phyloP scores from a whole-genome alignment of 495 filamentous ascomycete species.

The Hypoxylon rickii region DNA sequence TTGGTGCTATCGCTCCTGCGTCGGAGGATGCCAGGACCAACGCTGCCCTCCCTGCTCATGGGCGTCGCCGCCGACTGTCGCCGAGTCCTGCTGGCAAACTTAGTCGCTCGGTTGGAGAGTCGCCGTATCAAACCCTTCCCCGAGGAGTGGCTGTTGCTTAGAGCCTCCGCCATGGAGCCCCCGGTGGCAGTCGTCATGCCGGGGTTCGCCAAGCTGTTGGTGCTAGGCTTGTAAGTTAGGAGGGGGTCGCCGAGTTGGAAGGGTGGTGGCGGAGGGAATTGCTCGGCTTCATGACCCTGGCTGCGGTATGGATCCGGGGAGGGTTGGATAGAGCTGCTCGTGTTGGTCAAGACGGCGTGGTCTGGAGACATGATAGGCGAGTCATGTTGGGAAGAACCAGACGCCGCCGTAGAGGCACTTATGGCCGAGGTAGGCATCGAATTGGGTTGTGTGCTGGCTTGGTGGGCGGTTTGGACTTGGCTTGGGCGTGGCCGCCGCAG shows the following conservation, averaged over 20 bases:
- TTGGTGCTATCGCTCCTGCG: slow-evolving; percentile 86
- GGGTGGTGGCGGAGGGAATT: slow-evolving; percentile 34
- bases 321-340: slow-evolving; percentile 45
- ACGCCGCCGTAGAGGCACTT: slow-evolving; percentile 49
- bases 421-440: slow-evolving; percentile 45
- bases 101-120: slow-evolving; percentile 49
- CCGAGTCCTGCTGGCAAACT: slow-evolving; percentile 50
- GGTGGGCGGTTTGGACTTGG: slow-evolving; percentile 46
- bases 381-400: slow-evolving; percentile 47
- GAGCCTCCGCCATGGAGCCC: slow-evolving; percentile 45
- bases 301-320: slow-evolving; percentile 46
- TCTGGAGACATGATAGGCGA: slow-evolving; percentile 50
- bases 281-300: slow-evolving; percentile 35
- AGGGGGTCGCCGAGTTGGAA: slow-evolving; percentile 52
- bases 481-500: slow-evolving; percentile 45
- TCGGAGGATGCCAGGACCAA: slow-evolving; percentile 84
- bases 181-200: slow-evolving; percentile 35
- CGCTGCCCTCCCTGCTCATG: slow-evolving; percentile 80
- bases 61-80: slow-evolving; percentile 73
- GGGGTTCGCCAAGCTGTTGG: slow-evolving; percentile 43
- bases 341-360: slow-evolving; percentile 42
- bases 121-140: slow-evolving; percentile 48
- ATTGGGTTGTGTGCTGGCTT: slow-evolving; percentile 39
- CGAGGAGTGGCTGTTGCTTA: slow-evolving; percentile 35
- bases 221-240: slow-evolving; percentile 46